Evolutionary conservation across 805 yeast species (phyloP), one percentile per base, ranked within the genome.

Genomic region (Danielia reshetovae): DNA sequence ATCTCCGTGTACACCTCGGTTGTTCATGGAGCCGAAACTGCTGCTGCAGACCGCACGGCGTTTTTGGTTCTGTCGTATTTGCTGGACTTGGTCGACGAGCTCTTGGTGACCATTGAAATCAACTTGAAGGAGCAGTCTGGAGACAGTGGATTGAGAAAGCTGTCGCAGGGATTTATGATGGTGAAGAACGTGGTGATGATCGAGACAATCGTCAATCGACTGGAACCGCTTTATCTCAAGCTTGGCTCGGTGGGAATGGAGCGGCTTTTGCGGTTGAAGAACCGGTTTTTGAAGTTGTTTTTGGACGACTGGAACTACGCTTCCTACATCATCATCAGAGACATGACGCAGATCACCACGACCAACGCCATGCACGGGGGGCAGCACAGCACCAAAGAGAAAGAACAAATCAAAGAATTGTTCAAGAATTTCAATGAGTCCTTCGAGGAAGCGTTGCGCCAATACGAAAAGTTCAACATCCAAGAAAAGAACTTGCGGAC

Each of bases 321-420:
- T 16, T 87, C 95, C 3, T 71, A 85, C 15, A 72, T 76, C 34
- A 69, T 90, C 31, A 79, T 90, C 16, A 46, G 68, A 72, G 95
- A 84, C 48, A 83, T 82, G 47, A 83, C 95, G 2, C 78, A 82
- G 10, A 78, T 78, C 19, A 71, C 75, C 27, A 70, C 78, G 16
- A 68, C 73, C 14, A 68, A 68, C 34, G 70, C 74, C 26, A 36
- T 13, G 74, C 73, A 23, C 57, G 64, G 49, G 11, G 45, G 45
- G 11, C 54, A 53, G 29, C 38, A 61, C 39, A 45, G 77, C 29
- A 77, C 78, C n/a, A 83, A 85, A 46, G 95, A 87, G 45, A 76
- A 78, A 43, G 96, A 87, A 35, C 75, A 70, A 32, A 76, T 87
- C 36, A 93, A 90, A 51, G 96, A 93, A 41, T 77, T 85, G 52